Conservation (phyloP, 2,329 filamentous ascomycete species). For the Epicoccum sorghinum region DNA sequence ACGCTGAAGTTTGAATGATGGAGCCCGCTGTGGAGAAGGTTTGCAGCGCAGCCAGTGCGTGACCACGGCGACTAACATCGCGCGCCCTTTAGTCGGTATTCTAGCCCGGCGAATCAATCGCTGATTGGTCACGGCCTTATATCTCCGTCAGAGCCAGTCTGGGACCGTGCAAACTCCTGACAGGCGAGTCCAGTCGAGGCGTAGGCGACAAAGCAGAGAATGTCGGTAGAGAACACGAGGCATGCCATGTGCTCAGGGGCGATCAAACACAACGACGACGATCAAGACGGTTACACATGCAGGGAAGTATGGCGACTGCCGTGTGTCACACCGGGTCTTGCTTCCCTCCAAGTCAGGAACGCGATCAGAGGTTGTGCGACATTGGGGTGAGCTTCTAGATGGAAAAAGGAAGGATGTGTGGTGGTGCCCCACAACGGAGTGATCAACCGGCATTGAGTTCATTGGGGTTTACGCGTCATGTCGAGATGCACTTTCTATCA, state of each 20-base stretch:
- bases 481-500: too few relatives aligned
- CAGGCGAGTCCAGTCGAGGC: not conserved
- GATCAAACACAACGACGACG: not conserved
- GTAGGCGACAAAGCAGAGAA: conserved; percentile 4
- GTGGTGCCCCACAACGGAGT: too few relatives aligned
- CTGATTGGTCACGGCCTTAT: not conserved
- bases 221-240: conserved; percentile 5
- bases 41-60: not conserved
- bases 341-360: conserved; percentile 1
- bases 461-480: too few relatives aligned
- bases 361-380: conserved; percentile 7
- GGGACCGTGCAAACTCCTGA: not conserved
- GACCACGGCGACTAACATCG: not conserved
- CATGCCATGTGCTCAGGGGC: conserved; percentile 5
- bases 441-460: too few relatives aligned
- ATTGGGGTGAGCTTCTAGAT: not conserved
- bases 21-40: not conserved
- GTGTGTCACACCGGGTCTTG: not conserved
- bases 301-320: conserved; percentile 11
- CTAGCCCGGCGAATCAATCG: not conserved
- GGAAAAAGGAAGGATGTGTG: not conserved
- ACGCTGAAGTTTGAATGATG: not conserved
- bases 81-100: not conserved
- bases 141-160: not conserved
- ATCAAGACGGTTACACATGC: conserved; percentile 1